phyloP scores from a whole-genome alignment of 176 grass and related monocot genomes.

The Pontederia paniculata region DNA sequence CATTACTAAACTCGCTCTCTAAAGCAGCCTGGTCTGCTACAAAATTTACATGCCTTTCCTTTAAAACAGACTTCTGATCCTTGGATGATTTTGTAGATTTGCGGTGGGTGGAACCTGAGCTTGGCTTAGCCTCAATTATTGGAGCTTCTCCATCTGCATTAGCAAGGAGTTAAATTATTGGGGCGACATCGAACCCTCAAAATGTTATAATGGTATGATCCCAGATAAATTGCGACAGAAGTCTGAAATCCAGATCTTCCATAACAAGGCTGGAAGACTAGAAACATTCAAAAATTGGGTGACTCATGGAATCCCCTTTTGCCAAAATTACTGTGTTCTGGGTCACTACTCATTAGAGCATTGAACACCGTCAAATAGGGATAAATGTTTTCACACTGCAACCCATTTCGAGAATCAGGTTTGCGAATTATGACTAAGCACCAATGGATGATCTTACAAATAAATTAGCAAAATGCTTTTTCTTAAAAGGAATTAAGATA shows the following conservation, averaged over 20 bases:
- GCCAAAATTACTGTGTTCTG: too few relatives aligned
- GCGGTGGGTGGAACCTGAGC: conserved; percentile 19
- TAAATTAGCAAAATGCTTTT: background rate
- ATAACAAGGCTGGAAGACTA: too few relatives aligned
- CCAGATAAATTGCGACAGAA: too few relatives aligned
- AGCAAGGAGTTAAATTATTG: conserved; percentile 12
- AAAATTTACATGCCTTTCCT: background rate
- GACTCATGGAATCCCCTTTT: too few relatives aligned
- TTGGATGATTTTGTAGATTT: conserved; percentile 21
- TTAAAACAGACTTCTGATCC: background rate
- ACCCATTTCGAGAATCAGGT: too few relatives aligned
- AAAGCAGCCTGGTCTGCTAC: background rate
- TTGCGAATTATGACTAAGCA: too few relatives aligned
- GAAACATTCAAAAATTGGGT: too few relatives aligned
- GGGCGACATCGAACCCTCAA: background rate
- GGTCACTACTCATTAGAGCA: too few relatives aligned
- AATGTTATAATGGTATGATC: background rate
- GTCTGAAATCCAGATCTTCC: too few relatives aligned
- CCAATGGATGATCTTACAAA: too few relatives aligned
- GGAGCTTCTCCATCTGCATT: conserved; percentile 61
- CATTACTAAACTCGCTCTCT: conserved; percentile 1
- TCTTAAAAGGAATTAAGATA: background rate
- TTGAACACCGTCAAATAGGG: too few relatives aligned
- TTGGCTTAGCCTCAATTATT: conserved; percentile 38
- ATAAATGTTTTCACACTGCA: too few relatives aligned